phyloP scores from a whole-genome alignment of 2,329 filamentous ascomycete species.

The Cercospora sojina region DNA sequence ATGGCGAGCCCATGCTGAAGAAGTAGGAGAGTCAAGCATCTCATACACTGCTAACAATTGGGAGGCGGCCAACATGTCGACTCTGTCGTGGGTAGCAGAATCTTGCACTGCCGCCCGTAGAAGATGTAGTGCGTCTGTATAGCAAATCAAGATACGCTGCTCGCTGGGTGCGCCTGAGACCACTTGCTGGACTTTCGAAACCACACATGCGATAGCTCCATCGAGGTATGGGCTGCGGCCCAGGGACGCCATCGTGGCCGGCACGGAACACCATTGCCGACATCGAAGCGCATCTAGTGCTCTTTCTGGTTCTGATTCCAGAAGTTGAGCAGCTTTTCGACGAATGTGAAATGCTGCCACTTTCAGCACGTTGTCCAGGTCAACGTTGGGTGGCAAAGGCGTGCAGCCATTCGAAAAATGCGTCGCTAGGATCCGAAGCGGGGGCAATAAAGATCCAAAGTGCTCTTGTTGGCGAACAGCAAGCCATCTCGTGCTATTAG shows the following conservation, averaged over 20 bases:
- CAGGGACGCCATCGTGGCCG: slow-evolving; percentile 5
- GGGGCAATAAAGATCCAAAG: neutral
- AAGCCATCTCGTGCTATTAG: neutral
- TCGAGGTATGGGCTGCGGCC: slow-evolving; percentile 18
- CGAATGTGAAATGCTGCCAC: slow-evolving; percentile 21
- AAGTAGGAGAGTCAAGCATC: slow-evolving; percentile 18
- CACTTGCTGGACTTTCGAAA: slow-evolving; percentile 20
- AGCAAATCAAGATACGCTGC: slow-evolving; percentile 14
- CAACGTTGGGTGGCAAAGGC: slow-evolving; percentile 11
- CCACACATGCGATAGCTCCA: slow-evolving; percentile 19
- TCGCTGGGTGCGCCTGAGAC: slow-evolving; percentile 12
- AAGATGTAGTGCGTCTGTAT: slow-evolving; percentile 16
- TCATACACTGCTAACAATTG: slow-evolving; percentile 19
- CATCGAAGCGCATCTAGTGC: slow-evolving; percentile 17
- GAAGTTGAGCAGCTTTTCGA: slow-evolving; percentile 18
- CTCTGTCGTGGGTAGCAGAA: slow-evolving; percentile 12
- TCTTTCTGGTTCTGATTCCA: slow-evolving; percentile 9
- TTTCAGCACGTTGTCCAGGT: slow-evolving; percentile 17
- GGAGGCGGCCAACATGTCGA: slow-evolving; percentile 21
- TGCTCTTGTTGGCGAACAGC: neutral
- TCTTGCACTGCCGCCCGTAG: slow-evolving; percentile 15
- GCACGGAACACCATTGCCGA: slow-evolving; percentile 20
- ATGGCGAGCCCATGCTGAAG: slow-evolving; percentile 14
- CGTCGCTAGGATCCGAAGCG: slow-evolving; percentile 4
- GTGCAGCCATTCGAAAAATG: slow-evolving; percentile 12